A percentile compares a stretch with the other conserved stretches of the same genome.
Evolutionary conservation across 768 basidiomycete genomes (phyloP).

Genomic region (Cyathus striatus): DNA sequence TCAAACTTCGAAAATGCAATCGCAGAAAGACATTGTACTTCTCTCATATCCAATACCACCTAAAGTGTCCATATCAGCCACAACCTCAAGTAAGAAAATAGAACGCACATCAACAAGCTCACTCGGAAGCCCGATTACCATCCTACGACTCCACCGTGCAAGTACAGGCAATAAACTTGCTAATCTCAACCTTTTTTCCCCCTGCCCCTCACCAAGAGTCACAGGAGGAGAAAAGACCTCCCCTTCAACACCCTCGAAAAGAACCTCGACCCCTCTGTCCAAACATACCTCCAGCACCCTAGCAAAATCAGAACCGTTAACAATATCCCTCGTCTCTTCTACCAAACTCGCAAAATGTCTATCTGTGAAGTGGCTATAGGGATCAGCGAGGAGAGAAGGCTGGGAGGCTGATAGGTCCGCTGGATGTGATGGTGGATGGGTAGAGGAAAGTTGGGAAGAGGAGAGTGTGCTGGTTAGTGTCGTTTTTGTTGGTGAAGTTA

Average conservation of each 20-base stretch:
- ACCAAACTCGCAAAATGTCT: too few species aligned
- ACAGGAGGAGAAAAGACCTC: slow-evolving; percentile 47
- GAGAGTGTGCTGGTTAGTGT: slow-evolving; percentile 4
- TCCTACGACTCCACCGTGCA: slow-evolving; percentile 70
- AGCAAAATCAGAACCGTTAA: slow-evolving; percentile 67
- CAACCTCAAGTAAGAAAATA: slow-evolving; percentile 3
- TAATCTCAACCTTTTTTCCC: slow-evolving; percentile 55
- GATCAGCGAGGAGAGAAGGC: too few species aligned
- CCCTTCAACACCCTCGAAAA: slow-evolving; percentile 59
- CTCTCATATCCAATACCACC: slow-evolving; percentile 58
- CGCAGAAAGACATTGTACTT: slow-evolving; percentile 65
- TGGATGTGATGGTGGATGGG: too few species aligned
- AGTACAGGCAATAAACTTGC: slow-evolving; percentile 80
- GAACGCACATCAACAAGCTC: slow-evolving; percentile 77
- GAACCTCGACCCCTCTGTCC: slow-evolving; percentile 58
- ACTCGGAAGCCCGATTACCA: slow-evolving; percentile 66
- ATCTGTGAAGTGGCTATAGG: too few species aligned
- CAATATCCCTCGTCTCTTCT: slow-evolving; percentile 57
- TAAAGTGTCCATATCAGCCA: slow-evolving; percentile 15
- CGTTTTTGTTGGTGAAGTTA: not conserved
- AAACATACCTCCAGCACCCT: slow-evolving; percentile 69
- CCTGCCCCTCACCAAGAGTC: slow-evolving; percentile 13
- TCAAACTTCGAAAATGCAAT: slow-evolving; percentile 70
- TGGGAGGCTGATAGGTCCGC: too few species aligned
- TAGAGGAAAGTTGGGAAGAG: not conserved